These are phyloP conservation scores for Calendula officinalis DNA, from an alignment of 129 eudicot genomes.

Conservation along the genomic window DNA sequence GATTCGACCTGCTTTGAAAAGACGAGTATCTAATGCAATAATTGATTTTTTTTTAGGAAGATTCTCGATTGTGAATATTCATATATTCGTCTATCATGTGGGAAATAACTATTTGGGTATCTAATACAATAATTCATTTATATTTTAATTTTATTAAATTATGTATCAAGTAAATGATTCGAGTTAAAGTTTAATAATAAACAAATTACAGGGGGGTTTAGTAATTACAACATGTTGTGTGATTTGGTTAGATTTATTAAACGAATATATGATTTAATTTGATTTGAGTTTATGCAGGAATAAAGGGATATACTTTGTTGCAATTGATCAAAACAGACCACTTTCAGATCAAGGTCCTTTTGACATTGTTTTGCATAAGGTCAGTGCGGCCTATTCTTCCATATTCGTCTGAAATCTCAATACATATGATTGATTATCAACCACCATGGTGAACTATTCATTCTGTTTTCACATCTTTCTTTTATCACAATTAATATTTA, in stretches of 20 bases:
- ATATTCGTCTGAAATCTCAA: conserved; percentile 35
- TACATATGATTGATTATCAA: conserved; percentile 23
- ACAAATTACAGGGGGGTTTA: background rate
- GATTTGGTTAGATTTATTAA: background rate
- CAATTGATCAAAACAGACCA: conserved; percentile 79
- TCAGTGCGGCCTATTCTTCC: conserved; percentile 42
- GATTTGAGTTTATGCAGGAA: conserved; percentile 50
- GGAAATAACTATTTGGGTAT: conserved; percentile 1
- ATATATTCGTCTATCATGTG: conserved; percentile 12
- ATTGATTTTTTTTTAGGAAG: conserved; percentile 13
- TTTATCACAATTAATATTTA: conserved; percentile 1
- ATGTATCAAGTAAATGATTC: background rate
- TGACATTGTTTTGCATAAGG: conserved; percentile 90
- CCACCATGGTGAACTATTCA: conserved; percentile 34
- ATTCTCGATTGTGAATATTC: conserved; percentile 28
- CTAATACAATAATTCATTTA: conserved; percentile 1
- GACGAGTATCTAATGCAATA: background rate
- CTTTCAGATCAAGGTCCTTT: conserved; percentile 99
- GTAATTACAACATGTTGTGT: background rate
- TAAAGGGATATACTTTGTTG: conserved; percentile 87
- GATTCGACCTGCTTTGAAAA: conserved; percentile 6
- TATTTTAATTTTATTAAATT: background rate
- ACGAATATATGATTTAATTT: background rate
- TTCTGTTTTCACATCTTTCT: conserved; percentile 2
- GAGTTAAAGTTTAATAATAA: background rate